Base-by-base conservation (phyloP, 176 grass and related monocot genomes). In the Musa schizocarpa region DNA sequence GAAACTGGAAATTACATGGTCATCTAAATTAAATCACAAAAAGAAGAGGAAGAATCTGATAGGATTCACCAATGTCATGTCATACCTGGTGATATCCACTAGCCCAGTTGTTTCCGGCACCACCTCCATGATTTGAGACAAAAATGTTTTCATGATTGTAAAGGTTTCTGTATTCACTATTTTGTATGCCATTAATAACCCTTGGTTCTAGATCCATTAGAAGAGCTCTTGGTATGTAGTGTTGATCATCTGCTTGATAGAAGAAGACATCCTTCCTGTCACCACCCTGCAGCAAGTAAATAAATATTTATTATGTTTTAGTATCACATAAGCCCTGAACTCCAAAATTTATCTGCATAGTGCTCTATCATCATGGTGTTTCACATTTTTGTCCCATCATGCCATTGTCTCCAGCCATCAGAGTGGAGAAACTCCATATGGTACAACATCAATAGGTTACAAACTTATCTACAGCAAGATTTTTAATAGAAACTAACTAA, bases 221-320 rank as follows among this genome's bases (percentile, higher is more conserved):
- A 80, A 99, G 86, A 77, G 96, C 91, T 72, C 96, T 86, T 13
- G 96, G 96, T 76, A 99, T 99, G 74, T 95, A 99, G 77, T 99
- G 96, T 68, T 99, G 96, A 29, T 99, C 96, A 82, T 99, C 91
- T 12, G 96, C 96, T 84, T 99, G 96, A 81, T 99, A 99, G 77
- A 99, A 99, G 83, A 99, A 99, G 20, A 99, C 96, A 21, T 99
- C 96, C 79, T 99, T 99, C 84, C 96, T 94, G 67, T 99, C 96
- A 48, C 96, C 96, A 51, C 96, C 96, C 96, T 99, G 88, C 34
- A 84, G 61, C n/a, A 53, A 77, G 10, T 2, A 26, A 52, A 5
- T 52, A 26, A 61, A 77, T 16, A 24, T 9, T 9, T 14, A 23
- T 52, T 29, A 8, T 43, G 34, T 43, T 43, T 27, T 43, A 43